These are phyloP conservation scores for Aureobasidium leucospermi DNA, from an alignment of 2,329 filamentous ascomycete species.

Conservation along the genomic window DNA sequence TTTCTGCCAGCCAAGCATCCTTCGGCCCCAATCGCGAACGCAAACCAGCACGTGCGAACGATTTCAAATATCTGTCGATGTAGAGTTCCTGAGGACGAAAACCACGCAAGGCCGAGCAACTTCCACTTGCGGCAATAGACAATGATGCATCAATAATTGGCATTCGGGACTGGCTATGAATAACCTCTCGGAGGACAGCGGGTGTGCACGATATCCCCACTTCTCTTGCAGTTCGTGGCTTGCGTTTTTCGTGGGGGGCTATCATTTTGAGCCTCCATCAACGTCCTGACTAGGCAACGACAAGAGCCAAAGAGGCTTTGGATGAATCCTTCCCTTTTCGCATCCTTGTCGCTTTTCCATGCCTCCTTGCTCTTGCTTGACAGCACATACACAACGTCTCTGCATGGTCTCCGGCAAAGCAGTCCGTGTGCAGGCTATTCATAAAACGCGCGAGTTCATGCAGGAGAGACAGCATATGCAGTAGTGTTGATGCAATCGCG, in stretches of 20 bases:
- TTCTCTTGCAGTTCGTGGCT: neutral
- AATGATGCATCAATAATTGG: neutral
- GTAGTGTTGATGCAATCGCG: neutral
- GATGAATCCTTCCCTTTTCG: too few relatives aligned
- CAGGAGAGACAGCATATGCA: slow-evolving; percentile 2
- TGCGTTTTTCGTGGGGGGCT: neutral
- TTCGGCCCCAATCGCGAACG: neutral
- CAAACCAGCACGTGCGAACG: neutral
- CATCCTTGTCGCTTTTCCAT: neutral
- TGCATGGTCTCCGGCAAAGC: neutral
- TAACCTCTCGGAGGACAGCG: slow-evolving; percentile 2
- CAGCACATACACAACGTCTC: neutral
- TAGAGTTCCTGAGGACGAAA: neutral
- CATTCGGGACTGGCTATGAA: neutral
- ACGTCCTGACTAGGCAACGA: slow-evolving; percentile 2
- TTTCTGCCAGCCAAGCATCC: neutral
- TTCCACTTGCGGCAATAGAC: neutral
- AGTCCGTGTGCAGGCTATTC: neutral
- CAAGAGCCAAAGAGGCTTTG: neutral
- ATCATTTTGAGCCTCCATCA: neutral
- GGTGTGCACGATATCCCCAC: neutral
- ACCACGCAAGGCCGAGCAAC: neutral
- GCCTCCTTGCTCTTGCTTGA: neutral
- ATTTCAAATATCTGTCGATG: slow-evolving; percentile 1
- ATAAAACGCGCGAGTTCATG: neutral